Evolutionary conservation across 176 grass and related monocot genomes (phyloP).

Genomic region (Oryza longistaminata): DNA sequence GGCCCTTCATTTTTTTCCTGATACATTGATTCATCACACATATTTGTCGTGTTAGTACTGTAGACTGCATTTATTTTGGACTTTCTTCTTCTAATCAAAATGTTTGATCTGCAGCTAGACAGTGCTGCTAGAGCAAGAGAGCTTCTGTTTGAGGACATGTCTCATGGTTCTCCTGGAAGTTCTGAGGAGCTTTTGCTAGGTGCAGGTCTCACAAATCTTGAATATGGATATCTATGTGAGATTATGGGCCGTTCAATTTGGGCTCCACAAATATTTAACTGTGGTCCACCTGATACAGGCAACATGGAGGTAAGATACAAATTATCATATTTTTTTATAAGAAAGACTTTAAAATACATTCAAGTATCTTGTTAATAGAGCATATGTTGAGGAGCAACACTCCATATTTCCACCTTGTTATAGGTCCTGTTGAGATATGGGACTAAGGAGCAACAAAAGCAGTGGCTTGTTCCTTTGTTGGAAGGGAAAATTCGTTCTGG

Average conservation of each 20-base stretch:
- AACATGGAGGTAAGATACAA: conserved; percentile 87
- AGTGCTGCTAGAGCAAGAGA: conserved; percentile 91
- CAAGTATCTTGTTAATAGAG: neutral
- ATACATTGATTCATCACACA: neutral
- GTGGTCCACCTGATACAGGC: conserved; percentile 83
- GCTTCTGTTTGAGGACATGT: conserved; percentile 54
- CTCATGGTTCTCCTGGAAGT: conserved; percentile 37
- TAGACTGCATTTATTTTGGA: conserved; percentile 16
- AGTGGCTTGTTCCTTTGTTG: conserved; percentile 85
- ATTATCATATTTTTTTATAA: neutral
- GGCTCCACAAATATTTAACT: conserved; percentile 98
- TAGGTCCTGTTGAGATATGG: conserved; percentile 97
- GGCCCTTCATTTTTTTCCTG: neutral
- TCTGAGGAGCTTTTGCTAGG: conserved; percentile 63
- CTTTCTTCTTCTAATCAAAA: conserved; percentile 23
- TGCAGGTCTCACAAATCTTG: conserved; percentile 89
- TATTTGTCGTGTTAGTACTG: conserved; percentile 1
- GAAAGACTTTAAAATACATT: neutral
- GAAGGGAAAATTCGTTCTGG: conserved; percentile 90
- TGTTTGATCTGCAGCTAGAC: conserved; percentile 67
- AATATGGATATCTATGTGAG: conserved; percentile 97
- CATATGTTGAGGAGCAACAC: conserved; percentile 10
- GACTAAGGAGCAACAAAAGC: conserved; percentile 82
- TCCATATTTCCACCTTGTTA: neutral
- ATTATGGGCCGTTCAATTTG: conserved; percentile 92